Conservation (phyloP, 495 filamentous ascomycete species). For the Cenococcum geophilum region DNA sequence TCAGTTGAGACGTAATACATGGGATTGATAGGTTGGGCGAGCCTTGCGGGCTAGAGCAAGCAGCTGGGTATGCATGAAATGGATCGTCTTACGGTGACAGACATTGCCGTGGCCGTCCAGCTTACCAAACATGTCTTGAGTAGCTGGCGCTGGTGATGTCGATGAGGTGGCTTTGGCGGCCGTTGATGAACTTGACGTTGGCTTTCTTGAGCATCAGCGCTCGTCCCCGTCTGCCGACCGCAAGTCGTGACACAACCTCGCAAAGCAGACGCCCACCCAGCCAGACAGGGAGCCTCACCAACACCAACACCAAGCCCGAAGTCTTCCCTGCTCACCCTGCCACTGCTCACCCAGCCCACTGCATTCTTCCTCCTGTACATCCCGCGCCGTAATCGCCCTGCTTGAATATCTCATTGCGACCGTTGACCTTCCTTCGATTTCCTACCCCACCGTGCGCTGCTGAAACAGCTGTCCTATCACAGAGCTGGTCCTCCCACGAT, state of each 20-base stretch:
- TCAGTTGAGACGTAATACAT: no score
- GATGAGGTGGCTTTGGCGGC: slow-evolving; percentile 19
- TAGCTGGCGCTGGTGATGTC: neutral
- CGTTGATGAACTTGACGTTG: neutral
- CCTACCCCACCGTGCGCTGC: slow-evolving; percentile 4
- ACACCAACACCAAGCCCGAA: no score
- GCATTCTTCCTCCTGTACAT: neutral
- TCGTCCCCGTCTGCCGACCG: no score
- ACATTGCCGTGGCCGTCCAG: slow-evolving; percentile 23
- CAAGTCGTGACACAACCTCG: no score
- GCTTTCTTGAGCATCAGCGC: slow-evolving; percentile 6
- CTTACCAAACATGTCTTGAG: neutral
- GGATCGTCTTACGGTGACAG: slow-evolving; percentile 33
- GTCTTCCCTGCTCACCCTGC: no score
- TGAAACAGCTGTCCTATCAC: slow-evolving; percentile 5
- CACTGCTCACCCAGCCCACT: neutral
- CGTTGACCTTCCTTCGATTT: neutral
- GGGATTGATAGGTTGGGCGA: neutral
- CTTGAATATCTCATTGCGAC: neutral
- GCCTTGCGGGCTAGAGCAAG: neutral
- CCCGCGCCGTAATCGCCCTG: neutral
- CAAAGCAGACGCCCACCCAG: no score
- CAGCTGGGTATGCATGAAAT: neutral
- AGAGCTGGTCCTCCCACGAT: slow-evolving; percentile 5
- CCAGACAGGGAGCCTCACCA: no score